Evolutionary conservation across 2,329 filamentous ascomycete genomes (phyloP).

Genomic region (Pestalotiopsis sp.): DNA sequence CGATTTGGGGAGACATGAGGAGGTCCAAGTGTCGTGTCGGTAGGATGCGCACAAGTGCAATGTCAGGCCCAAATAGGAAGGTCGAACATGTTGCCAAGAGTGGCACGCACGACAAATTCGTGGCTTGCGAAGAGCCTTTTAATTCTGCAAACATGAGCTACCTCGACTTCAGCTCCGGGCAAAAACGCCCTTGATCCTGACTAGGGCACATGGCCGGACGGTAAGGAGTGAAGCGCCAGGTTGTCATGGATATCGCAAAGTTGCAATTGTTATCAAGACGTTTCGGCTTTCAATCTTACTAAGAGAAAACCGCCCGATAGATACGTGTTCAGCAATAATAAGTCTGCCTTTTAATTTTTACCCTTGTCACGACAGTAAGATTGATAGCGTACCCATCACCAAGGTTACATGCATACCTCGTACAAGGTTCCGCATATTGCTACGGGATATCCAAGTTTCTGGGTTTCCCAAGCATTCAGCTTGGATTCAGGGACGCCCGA

Average conservation of each 20-base stretch:
- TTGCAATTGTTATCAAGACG: not conserved
- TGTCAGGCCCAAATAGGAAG: not conserved
- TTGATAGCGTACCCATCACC: too few species aligned
- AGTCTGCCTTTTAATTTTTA: too few species aligned
- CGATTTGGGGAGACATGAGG: too few species aligned
- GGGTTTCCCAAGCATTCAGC: not conserved
- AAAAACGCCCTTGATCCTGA: not conserved
- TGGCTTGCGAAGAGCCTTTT: not conserved
- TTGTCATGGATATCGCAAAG: not conserved
- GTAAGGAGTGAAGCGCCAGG: not conserved
- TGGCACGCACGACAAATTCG: not conserved
- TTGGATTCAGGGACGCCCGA: not conserved
- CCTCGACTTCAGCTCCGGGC: not conserved
- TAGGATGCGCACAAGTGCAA: not conserved
- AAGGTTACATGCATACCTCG: not conserved
- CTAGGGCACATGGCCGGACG: not conserved
- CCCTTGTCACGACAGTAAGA: too few species aligned
- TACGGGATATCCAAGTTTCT: not conserved
- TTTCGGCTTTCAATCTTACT: not conserved
- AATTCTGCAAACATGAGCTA: not conserved
- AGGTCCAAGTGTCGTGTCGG: not conserved
- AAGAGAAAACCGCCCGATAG: not conserved
- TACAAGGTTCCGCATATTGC: not conserved
- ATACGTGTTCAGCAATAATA: too few species aligned
- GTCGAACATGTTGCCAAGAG: constrained; percentile 1